A percentile compares a stretch with the other conserved stretches of the same genome.
These are phyloP conservation scores for Tulasnella sp. DNA, from an alignment of 768 basidiomycete genomes.

Conservation along the genomic window DNA sequence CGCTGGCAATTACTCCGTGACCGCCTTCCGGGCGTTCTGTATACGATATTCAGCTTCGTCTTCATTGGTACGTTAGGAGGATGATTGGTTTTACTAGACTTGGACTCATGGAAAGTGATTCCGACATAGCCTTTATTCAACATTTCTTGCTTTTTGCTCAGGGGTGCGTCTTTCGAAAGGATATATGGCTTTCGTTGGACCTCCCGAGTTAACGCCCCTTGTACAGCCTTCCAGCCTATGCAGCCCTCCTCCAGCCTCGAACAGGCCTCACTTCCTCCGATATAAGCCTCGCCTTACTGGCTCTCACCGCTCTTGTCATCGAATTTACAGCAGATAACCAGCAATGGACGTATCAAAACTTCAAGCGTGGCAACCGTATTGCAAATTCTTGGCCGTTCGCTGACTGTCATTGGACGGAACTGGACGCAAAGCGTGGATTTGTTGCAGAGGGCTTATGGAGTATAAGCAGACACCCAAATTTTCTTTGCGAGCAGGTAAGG, in stretches of 20 bases:
- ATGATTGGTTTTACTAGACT: background rate
- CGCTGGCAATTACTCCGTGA: conserved; percentile 72
- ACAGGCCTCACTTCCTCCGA: conserved; percentile 53
- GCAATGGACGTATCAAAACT: conserved; percentile 47
- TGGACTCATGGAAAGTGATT: conserved; percentile 11
- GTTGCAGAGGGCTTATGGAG: conserved; percentile 75
- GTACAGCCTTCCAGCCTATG: conserved; percentile 38
- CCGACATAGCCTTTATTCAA: conserved; percentile 51
- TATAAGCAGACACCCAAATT: conserved; percentile 86
- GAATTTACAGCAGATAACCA: conserved; percentile 89
- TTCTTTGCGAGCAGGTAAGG: conserved; percentile 55
- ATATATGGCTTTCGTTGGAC: background rate
- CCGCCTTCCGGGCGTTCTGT: conserved; percentile 41
- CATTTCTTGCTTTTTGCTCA: conserved; percentile 68
- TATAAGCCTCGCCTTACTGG: conserved; percentile 43
- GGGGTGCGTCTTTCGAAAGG: conserved; percentile 25
- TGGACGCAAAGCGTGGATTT: conserved; percentile 69
- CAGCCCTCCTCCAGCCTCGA: conserved; percentile 38
- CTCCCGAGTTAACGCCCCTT: conserved; percentile 19
- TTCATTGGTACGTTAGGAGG: conserved; percentile 59
- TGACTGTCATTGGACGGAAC: conserved; percentile 50
- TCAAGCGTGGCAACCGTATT: conserved; percentile 49
- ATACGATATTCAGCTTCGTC: conserved; percentile 50
- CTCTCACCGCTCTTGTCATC: conserved; percentile 44
- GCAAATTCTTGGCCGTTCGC: conserved; percentile 46